Percentiles rank a stretch among this genome's conserved stretches.
phyloP scores from a whole-genome alignment of 306 rosid genomes.

The Hippophae tibetana region DNA sequence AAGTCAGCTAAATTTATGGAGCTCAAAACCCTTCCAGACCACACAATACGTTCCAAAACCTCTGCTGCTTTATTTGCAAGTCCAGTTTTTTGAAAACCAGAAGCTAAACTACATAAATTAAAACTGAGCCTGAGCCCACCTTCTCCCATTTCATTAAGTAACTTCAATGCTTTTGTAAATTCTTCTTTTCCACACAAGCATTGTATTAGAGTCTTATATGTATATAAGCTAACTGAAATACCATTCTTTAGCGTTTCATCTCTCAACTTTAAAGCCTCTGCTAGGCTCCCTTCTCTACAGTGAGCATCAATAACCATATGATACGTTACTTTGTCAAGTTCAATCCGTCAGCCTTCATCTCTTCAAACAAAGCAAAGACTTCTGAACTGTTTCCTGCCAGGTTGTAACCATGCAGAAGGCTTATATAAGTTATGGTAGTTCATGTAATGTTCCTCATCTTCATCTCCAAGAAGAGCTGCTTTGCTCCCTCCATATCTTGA shows the following conservation, averaged over 20 bases:
- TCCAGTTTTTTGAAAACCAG: conserved; percentile 21
- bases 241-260: conserved; percentile 26
- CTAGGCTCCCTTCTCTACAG: conserved; percentile 28
- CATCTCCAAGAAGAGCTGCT: conserved; percentile 35
- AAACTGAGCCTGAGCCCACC: conserved; percentile 18
- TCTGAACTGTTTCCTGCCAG: conserved; percentile 19
- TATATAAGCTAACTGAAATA: conserved; percentile 9
- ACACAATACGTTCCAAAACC: conserved; percentile 27
- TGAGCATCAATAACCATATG: conserved; percentile 24
- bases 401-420: conserved; percentile 31
- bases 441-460: conserved; percentile 20
- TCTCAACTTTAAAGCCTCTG: conserved; percentile 22
- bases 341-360: conserved; percentile 31
- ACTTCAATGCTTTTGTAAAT: conserved; percentile 9
- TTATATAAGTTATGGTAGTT: conserved; percentile 20
- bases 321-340: conserved; percentile 22
- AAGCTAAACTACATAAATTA: conserved; percentile 22
- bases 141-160: conserved; percentile 26
- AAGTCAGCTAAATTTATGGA: conserved; percentile 21
- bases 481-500: conserved; percentile 28
- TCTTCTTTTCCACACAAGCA: conserved; percentile 21
- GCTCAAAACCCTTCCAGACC: conserved; percentile 31
- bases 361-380: conserved; percentile 28
- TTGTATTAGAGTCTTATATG: conserved; percentile 16
- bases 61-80: conserved; percentile 22